Evolutionary conservation across 768 basidiomycete species (phyloP), one percentile per base, ranked within the genome.

Genomic region (Lactifluus rugatus): DNA sequence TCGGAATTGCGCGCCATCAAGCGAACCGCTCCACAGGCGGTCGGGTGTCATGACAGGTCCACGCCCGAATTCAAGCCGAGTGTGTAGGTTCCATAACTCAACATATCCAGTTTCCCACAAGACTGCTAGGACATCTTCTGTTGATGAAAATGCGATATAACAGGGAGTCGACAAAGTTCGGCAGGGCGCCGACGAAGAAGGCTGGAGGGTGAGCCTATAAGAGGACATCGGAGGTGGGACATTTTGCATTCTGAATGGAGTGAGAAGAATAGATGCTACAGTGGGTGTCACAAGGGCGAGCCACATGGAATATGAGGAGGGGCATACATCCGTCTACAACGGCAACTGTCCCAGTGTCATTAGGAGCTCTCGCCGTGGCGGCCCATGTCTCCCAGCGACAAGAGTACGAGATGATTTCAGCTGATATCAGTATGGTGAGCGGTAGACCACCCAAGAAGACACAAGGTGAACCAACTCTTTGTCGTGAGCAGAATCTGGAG

Each of bases 141-240:
- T 64, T 1, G 76, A 57, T 0, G 86, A 82, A 57, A 93, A 84
- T 3, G 83, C 73, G 4, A 81, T 71, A 67, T 94, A 84, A 41
- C 9, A 84, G 68, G 0, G 93, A 90, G 0, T 79, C 70, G 31
- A 63, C 70, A 87, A 79, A 19, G 83, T 70, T 1, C 88, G 84
- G 0, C 75, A 70, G n/a, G 64, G 70, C 51, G 39, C 46, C 7
- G n/a, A 41, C 13, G 52, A 28, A 25, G 63, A 47, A 10, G 60
- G 42, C 13, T 67, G 48, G 53, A 70, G 19, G 68, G 71, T 47
- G 51, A 82, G 71, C 41, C 71, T 71, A 63, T 78, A 76, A 1
- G 91, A 85, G 1, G 85, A 89, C 92, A 96, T 94, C 0, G 96
- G 96, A n/a, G 96, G 96, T n/a, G 95, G 96, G 5, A 95, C 80